Evolutionary conservation across 2,329 filamentous ascomycete species (phyloP).

Genomic region (Seiridium cupressi): DNA sequence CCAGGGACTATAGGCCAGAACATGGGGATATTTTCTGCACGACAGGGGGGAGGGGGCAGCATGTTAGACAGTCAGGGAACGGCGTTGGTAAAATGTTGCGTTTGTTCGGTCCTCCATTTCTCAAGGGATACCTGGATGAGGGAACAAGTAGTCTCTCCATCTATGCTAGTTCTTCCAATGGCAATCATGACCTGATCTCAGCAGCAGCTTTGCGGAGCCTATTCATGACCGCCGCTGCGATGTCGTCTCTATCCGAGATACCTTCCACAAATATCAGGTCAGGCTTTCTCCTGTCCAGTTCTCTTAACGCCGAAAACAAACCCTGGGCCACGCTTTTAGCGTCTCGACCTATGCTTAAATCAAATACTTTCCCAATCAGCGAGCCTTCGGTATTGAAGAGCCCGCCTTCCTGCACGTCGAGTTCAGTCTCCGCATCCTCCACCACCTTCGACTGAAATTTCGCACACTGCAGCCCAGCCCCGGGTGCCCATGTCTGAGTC

Average conservation of each 20-base stretch:
- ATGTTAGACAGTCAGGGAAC: constrained; percentile 12
- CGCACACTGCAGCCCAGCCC: constrained; percentile 36
- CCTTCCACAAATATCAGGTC: constrained; percentile 91
- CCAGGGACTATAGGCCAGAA: constrained; percentile 63
- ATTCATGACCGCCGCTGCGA: constrained; percentile 86
- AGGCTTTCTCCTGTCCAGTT: constrained; percentile 76
- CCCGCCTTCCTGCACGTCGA: constrained; percentile 39
- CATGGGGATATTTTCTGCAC: not conserved
- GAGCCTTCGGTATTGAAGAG: constrained; percentile 31
- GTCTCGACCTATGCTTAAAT: constrained; percentile 71
- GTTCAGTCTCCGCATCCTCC: constrained; percentile 22
- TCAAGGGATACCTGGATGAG: constrained; percentile 15
- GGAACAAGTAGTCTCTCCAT: constrained; percentile 16
- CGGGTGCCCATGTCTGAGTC: constrained; percentile 51
- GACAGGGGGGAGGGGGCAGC: not conserved
- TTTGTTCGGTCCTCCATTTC: constrained; percentile 18
- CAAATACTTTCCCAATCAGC: constrained; percentile 50
- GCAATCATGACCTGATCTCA: constrained; percentile 49
- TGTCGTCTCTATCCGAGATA: constrained; percentile 74
- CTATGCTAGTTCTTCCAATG: constrained; percentile 21
- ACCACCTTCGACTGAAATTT: constrained; percentile 28
- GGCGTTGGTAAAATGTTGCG: constrained; percentile 25
- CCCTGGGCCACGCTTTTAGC: constrained; percentile 77
- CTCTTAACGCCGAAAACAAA: constrained; percentile 82
- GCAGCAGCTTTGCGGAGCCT: constrained; percentile 75